Base-by-base conservation (phyloP, 345 rosid genomes). In the Euphorbia lathyris region DNA sequence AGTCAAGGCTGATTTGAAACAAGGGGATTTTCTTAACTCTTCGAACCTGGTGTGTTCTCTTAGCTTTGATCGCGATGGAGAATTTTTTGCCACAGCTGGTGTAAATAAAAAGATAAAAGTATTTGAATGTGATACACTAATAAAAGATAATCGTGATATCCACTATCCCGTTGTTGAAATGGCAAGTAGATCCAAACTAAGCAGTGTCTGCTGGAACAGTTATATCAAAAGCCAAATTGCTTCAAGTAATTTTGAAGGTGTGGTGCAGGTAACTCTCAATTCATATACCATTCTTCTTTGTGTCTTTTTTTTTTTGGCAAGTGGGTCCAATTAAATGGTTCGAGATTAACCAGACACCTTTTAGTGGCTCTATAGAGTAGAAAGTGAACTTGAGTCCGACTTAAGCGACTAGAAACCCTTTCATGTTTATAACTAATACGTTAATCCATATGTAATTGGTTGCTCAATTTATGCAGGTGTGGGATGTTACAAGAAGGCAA, bases 221-320 rank as follows among this genome's bases (percentile, higher is more conserved):
- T 95, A 95, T 77, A 92, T 92, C 50, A 92, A 92, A 78, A 88
- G 93, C 76, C 98, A 90, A 75, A 83, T 95, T 74, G 98, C 97
- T 56, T 92, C 97, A n/a, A 95, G 99, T 72, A 95, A 95, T 85
- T 90, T 95, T 66, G 97, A 95, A 76, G 99, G 99, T 23, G 90
- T 89, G 38, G 96, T 95, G 74, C 97, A 95, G 97, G 99, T 90
- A 74, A 32, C 84, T 53, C 65, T 50, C 42, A 36, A 55, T 59
- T 72, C 34, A 14, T 38, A 50, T 51, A 61, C 32, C 19, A 5
- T 57, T 71, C 32, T 55, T 55, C 29, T 7, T 23, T 23, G 26
- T 55, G 4, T 22, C 29, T 55, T 55, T 55, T 19, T 40, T 10
- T 40, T 14, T 12, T 45, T 16, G 51, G 16, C 12, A 12, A 45